Base-by-base conservation (phyloP, 768 basidiomycete genomes). In the Leccinum barrowsii region DNA sequence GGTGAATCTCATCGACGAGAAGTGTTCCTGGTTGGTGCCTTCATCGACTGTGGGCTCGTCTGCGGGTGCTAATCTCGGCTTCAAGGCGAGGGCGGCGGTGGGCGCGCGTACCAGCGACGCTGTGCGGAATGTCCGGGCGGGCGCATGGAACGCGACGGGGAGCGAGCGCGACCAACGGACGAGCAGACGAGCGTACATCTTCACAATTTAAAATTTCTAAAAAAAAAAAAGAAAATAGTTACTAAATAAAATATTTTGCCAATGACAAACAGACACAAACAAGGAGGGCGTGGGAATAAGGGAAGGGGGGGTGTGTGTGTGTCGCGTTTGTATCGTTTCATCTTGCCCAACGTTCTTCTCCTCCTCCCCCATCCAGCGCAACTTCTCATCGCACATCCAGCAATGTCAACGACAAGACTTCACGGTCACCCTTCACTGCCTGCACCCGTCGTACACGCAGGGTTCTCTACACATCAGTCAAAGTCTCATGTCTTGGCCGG, bases 401-500 rank as follows among this genome's bases (percentile, higher is more conserved):
- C 37, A 63, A 84, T 85, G 83, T 75, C 83, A 28, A 70, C 84
- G 12, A 69, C 82, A 59, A 80, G 84, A 77, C 74, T 82, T 13
- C 85, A 85, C 63, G 75, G 77, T 3, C 84, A 85, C 62, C 82
- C 83, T 13, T 82, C 87, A 13, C 73, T 91, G 1, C 89, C 89
- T 28, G 87, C 90, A 4, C 87, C 90, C 56, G 87, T 86, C 44
- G 77, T 88, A 30, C 87, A 89, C 62, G 82, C 85, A 37, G 82
- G 85, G 26, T 84, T 87, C 73, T 84, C 85, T 8, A 76, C 86
- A 50, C 78, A 86, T 60, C 90, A 90, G 72, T 90, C 88, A 63
- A 92, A 92, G 78, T 92, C 87, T 55, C 83, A 89, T 79, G 90
- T 92, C 59, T 76, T 92, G 61, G 92, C 92, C 32, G 92, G 92